Evolutionary conservation across 768 basidiomycete species (phyloP).

Genomic region (Leccinum aurantiacum): DNA sequence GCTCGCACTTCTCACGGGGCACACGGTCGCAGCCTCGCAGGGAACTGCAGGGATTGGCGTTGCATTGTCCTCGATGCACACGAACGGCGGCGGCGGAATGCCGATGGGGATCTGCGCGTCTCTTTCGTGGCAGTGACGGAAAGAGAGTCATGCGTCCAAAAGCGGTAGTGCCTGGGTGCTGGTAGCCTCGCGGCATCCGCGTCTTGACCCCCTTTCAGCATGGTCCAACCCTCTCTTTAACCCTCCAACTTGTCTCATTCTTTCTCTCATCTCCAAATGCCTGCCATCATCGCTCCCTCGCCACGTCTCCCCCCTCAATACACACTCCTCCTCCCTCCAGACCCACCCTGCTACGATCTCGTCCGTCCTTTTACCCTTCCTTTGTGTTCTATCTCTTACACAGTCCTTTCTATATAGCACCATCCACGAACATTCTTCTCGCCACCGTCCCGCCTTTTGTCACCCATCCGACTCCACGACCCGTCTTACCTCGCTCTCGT

Average conservation of each 20-base stretch:
- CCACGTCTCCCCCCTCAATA: conserved; percentile 34
- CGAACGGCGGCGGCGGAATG: background rate
- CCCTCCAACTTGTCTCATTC: conserved; percentile 36
- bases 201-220: conserved; percentile 27
- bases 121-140: conserved; percentile 1
- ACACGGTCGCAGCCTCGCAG: background rate
- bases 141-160: conserved; percentile 27
- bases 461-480: conserved; percentile 39
- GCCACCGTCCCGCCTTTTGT: conserved; percentile 33
- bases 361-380: conserved; percentile 11
- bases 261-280: conserved; percentile 28
- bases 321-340: conserved; percentile 12
- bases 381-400: background rate
- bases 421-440: conserved; percentile 25
- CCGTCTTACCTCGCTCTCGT: conserved; percentile 23
- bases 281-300: conserved; percentile 43
- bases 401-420: conserved; percentile 21
- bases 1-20: background rate
- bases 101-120: background rate
- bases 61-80: background rate
- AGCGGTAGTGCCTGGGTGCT: conserved; percentile 15
- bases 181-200: conserved; percentile 26
- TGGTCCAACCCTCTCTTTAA: conserved; percentile 29
- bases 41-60: background rate
- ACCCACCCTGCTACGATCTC: background rate